Percentiles rank a stretch among this genome's conserved stretches.
Conservation (phyloP, 2,329 filamentous ascomycete species). For the Dactylellina drechsleri region DNA sequence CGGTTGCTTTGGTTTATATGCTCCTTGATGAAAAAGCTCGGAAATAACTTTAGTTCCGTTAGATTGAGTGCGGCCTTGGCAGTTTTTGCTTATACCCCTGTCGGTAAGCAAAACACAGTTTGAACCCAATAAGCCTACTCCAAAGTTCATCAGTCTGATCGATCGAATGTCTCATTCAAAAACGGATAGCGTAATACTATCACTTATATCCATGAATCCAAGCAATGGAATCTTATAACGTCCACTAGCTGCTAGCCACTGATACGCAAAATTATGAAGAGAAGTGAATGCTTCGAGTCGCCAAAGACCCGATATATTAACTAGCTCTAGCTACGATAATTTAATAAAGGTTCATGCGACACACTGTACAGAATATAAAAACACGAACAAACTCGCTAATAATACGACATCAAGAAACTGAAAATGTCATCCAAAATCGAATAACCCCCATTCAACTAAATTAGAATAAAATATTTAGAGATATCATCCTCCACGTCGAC, state of each 20-base stretch:
- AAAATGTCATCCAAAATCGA: background rate
- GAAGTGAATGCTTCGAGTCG: background rate
- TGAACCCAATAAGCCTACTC: background rate
- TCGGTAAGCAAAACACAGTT: conserved; percentile 1
- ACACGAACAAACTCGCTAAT: conserved; percentile 13
- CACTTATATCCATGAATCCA: background rate
- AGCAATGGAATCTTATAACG: background rate
- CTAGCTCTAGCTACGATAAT: background rate
- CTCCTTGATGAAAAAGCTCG: conserved; percentile 4
- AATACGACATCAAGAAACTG: conserved; percentile 14
- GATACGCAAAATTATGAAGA: background rate
- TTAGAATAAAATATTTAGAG: conserved; percentile 50
- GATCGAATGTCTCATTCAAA: background rate
- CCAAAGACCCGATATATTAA: conserved; percentile 5
- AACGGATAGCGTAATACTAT: background rate
- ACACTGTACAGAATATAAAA: background rate
- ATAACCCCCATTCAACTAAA: background rate
- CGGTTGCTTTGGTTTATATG: no score
- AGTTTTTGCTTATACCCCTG: conserved; percentile 7
- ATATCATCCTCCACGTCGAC: conserved; percentile 50
- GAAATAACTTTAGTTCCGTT: conserved; percentile 6
- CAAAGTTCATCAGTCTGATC: background rate
- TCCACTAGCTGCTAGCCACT: background rate
- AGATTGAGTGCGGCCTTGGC: background rate
- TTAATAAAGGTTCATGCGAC: background rate